These are phyloP conservation scores for Plectranthus barbatus DNA, from an alignment of 257 asterid species.

Conservation along the genomic window DNA sequence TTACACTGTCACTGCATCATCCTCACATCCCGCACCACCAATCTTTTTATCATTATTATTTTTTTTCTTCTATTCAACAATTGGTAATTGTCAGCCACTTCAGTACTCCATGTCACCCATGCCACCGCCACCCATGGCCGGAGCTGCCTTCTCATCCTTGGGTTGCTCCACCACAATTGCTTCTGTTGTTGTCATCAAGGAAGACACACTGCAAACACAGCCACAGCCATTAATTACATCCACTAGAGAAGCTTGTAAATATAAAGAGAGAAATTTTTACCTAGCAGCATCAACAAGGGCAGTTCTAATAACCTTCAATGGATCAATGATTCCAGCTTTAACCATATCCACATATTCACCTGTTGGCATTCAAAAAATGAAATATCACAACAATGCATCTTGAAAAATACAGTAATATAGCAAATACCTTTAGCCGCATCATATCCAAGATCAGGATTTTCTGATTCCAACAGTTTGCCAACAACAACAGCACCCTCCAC, in stretches of 20 bases:
- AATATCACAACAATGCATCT: not conserved
- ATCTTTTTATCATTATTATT: slow-evolving; percentile 7
- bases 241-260: no score
- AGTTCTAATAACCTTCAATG: slow-evolving; percentile 83
- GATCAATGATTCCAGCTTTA: slow-evolving; percentile 83
- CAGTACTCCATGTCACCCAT: slow-evolving; percentile 84
- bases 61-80: slow-evolving; percentile 2
- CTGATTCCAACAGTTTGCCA: slow-evolving; percentile 84
- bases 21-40: not conserved
- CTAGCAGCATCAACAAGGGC: slow-evolving; percentile 97
- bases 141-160: slow-evolving; percentile 56
- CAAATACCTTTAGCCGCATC: slow-evolving; percentile 84
- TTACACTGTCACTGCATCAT: slow-evolving; percentile 1
- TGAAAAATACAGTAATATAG: not conserved
- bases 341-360: slow-evolving; percentile 92
- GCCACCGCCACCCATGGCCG: slow-evolving; percentile 72
- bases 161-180: slow-evolving; percentile 80
- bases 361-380: slow-evolving; percentile 1
- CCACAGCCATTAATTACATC: not conserved
- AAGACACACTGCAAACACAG: slow-evolving; percentile 55
- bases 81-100: not conserved
- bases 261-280: no score
- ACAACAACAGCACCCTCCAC: slow-evolving; percentile 94
- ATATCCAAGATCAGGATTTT: slow-evolving; percentile 76
- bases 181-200: slow-evolving; percentile 87